Base-by-base conservation (phyloP, 2,329 filamentous ascomycete species). In the Penicillium sp. region DNA sequence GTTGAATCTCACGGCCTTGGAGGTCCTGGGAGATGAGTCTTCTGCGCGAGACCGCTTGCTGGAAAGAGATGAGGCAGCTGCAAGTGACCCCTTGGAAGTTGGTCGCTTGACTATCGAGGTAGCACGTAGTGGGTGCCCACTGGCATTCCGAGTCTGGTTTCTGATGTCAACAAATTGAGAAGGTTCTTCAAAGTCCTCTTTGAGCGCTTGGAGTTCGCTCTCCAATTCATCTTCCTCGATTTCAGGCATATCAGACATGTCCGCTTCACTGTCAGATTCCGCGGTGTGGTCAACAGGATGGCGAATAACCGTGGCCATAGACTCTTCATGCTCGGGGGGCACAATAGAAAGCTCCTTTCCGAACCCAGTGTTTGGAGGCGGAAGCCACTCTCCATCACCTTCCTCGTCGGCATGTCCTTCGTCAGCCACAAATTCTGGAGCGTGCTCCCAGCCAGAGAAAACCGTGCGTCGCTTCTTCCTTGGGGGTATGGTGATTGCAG, bases 401-500 rank as follows among this genome's bases (percentile, higher is more conserved):
- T 69, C 69, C 17, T 69, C 69, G n/a, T 71, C 64, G 2, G 21
- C 52, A 38, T 58, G 53, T 8, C 29, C 41, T 31, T 51, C 47
- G 19, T 54, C 58, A 10, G 52, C 10, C n/a, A 33, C 48, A 50
- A 35, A 68, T 4, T 52, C 62, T 17, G 56, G 59, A n/a, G 57
- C 60, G 54, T 58, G 61, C 8, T 67, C 66, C 69, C 69, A 74
- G 21, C 65, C 63, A 2, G 69, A 68, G 51, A 69, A 63, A 13
- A 67, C 64, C 41, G 64, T 88, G 66, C 65, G 71, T n/a, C 86
- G 81, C 37, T 81, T 82, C 66, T 94, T 95, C 61, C 87, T 82
- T 1, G 91, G 87, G 0, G 90, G 89, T 17, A 95, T 90, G 13
- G 81, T 77, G 40, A 95, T 78, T 0, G 82, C 72, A 1, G 91